Evolutionary conservation across 1,284 basidiomycete genomes (phyloP).

Genomic region (Ceraceosorus guamensis): DNA sequence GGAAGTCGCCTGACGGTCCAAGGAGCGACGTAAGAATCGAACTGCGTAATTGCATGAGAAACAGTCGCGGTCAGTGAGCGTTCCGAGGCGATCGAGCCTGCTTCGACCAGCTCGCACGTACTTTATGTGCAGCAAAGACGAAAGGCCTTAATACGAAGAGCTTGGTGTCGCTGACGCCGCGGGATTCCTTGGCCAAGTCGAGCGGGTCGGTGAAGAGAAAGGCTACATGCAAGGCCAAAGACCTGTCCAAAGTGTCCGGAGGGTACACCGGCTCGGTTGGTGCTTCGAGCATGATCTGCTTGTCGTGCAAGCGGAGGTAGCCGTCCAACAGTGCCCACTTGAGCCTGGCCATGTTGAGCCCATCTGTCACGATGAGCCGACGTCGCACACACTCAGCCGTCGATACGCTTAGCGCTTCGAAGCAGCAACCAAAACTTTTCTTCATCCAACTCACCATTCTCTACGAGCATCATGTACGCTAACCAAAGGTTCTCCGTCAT

Average conservation of each 20-base stretch:
- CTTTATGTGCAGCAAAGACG: slow-evolving; percentile 55
- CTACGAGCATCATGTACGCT: slow-evolving; percentile 36
- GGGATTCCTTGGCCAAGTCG: slow-evolving; percentile 40
- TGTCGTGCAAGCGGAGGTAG: slow-evolving; percentile 35
- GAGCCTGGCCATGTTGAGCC: slow-evolving; percentile 27
- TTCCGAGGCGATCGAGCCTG: neutral
- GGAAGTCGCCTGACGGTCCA: slow-evolving; percentile 49
- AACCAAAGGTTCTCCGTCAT: slow-evolving; percentile 38
- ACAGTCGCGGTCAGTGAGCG: neutral
- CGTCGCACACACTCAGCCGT: neutral
- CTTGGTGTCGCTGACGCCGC: slow-evolving; percentile 52
- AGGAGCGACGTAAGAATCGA: slow-evolving; percentile 53
- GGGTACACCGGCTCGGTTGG: slow-evolving; percentile 50
- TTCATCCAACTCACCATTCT: slow-evolving; percentile 21
- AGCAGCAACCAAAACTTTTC: neutral
- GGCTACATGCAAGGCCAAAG: slow-evolving; percentile 52
- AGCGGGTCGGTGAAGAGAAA: slow-evolving; percentile 50
- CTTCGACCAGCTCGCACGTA: slow-evolving; percentile 24
- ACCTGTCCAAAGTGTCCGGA: slow-evolving; percentile 46
- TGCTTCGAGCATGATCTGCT: slow-evolving; percentile 47
- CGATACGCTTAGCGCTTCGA: neutral
- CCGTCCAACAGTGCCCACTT: slow-evolving; percentile 28
- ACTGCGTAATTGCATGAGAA: slow-evolving; percentile 47
- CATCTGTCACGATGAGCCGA: slow-evolving; percentile 13
- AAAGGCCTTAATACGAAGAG: slow-evolving; percentile 54